Percentiles rank a stretch among this genome's conserved stretches.
These are phyloP conservation scores for Lodderomyces elongisporus DNA, from an alignment of 1,139 yeast species.

Conservation along the genomic window DNA sequence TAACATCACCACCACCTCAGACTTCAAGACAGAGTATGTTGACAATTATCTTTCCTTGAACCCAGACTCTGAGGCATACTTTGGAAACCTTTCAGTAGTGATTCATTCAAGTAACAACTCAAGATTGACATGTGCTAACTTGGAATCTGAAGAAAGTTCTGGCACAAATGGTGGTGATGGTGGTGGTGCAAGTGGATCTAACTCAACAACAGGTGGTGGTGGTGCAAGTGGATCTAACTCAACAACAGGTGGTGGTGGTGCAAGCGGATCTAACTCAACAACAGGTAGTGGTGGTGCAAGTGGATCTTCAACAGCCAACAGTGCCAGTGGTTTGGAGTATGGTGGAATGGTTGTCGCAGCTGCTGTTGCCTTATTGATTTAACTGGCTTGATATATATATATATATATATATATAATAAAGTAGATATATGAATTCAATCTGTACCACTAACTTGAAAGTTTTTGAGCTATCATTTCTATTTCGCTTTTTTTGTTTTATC, in stretches of 20 bases:
- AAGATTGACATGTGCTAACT: constrained; percentile 40
- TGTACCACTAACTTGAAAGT: neutral
- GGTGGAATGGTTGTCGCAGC: too few species aligned
- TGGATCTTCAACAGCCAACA: too few species aligned
- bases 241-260: constrained; percentile 10
- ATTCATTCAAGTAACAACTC: constrained; percentile 30
- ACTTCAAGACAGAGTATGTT: constrained; percentile 22
- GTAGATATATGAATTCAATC: neutral
- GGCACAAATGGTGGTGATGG: constrained; percentile 3
- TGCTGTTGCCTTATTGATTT: neutral
- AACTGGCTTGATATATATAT: too few species aligned
- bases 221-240: too few species aligned
- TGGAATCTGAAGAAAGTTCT: constrained; percentile 17
- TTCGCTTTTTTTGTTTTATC: too few species aligned
- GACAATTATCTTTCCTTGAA: constrained; percentile 39
- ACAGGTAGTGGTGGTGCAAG: constrained; percentile 10
- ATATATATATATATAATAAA: too few species aligned
- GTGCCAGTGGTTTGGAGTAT: too few species aligned
- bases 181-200: too few species aligned
- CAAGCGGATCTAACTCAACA: constrained; percentile 8
- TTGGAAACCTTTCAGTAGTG: constrained; percentile 37
- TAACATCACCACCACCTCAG: constrained; percentile 19
- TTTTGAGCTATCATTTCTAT: too few species aligned
- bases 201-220: too few species aligned
- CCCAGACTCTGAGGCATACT: constrained; percentile 27